A percentile compares a stretch with the other conserved stretches of the same genome.
Evolutionary conservation across 352 stramenopile species (phyloP).

Genomic region (Poterioochromonas sp.): DNA sequence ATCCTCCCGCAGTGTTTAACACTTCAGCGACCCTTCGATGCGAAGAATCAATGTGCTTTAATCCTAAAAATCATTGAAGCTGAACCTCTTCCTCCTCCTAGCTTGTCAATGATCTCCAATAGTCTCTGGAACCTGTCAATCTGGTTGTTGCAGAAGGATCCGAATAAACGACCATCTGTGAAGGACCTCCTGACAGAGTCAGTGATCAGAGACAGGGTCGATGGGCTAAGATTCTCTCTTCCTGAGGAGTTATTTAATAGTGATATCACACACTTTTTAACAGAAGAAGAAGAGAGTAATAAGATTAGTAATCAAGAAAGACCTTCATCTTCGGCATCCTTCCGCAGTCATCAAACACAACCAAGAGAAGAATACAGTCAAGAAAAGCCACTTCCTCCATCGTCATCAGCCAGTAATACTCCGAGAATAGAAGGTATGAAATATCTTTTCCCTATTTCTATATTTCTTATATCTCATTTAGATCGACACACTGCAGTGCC

Average conservation of each 20-base stretch:
- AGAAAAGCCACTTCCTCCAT: neutral
- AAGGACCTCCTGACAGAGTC: constrained; percentile 13
- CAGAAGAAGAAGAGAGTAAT: neutral
- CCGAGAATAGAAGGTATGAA: neutral
- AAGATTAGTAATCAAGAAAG: neutral
- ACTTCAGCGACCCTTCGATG: constrained; percentile 52
- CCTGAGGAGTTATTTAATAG: neutral
- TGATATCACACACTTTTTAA: neutral
- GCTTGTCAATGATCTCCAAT: neutral
- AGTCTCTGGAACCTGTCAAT: neutral
- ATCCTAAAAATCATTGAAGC: constrained; percentile 56
- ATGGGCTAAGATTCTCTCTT: neutral
- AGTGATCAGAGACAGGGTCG: neutral
- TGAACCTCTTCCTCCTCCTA: constrained; percentile 32
- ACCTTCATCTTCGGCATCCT: neutral
- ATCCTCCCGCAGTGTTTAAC: constrained; percentile 42
- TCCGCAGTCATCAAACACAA: neutral
- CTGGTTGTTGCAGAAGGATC: constrained; percentile 28
- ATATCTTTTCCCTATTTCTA: neutral
- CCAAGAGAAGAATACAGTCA: neutral
- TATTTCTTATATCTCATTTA: no score
- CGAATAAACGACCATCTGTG: neutral
- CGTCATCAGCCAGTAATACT: neutral
- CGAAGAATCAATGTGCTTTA: constrained; percentile 48
- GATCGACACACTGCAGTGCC: no score